Base-by-base conservation (phyloP, 2,329 filamentous ascomycete genomes). In the Neoscytalidium dimidiatum region DNA sequence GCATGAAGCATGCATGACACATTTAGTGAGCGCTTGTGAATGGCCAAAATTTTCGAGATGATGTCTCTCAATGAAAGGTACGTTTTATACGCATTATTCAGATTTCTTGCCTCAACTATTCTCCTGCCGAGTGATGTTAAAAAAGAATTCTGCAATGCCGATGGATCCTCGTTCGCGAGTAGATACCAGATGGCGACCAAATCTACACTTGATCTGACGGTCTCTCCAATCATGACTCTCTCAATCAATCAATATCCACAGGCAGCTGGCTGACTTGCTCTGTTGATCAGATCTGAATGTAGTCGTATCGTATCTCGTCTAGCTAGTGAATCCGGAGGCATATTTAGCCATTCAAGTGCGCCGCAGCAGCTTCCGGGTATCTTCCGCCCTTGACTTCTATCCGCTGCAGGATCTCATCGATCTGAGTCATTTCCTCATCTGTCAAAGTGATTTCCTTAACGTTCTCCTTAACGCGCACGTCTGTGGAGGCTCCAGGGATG, bases 401-500 rank as follows among this genome's bases (percentile, higher is more conserved):
- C 62, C 78, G 79, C 67, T 82, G 81, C 67, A 86, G 67, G 64
- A 88, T 80, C 19, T 78, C 77, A 44, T 83, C 80, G 61, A 88
- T 79, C 69, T 83, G 82, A 49, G 80, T 80, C 74, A 86, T 68
- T 56, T 84, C 82, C 33, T 77, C 75, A n/a, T 81, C 78, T 57
- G 71, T 79, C 43, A 85, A 72, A 38, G 78, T 74, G 21, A 82
- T 76, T 17, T 64, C 52, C 63, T 49, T 60, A 33, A 80, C 76
- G 69, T 91, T 91, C 80, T 91, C 88, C n/a, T 78, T 70, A 11
- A 90, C 81, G 23, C 88, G 81, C 41, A 78, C 81, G 9, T 77
- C 78, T 4, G 81, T 86, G 0, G 85, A 86, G 8, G 88, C 85
- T 2, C 89, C 89, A 0, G 89, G 89, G 66, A 91, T 90, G 5